These are phyloP conservation scores for Colletotrichum theobromicola DNA, from an alignment of 2,329 filamentous ascomycete species.

Conservation along the genomic window DNA sequence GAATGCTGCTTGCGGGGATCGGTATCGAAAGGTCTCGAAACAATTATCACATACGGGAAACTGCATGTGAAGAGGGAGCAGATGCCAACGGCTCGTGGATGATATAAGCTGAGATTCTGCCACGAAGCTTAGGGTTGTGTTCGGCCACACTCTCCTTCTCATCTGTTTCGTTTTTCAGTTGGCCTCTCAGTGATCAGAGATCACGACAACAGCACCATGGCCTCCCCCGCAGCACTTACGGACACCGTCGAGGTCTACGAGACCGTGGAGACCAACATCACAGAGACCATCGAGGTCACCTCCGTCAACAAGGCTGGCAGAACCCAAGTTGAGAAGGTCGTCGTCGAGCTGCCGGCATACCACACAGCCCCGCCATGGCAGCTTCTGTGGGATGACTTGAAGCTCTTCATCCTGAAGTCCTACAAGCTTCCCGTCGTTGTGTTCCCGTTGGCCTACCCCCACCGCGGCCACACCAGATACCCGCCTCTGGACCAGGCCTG, in stretches of 20 bases:
- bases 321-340: background rate
- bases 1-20: background rate
- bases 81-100: background rate
- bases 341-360: background rate
- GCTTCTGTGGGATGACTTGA: background rate
- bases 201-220: background rate
- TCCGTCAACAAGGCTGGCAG: background rate
- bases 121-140: background rate
- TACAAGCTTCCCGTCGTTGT: background rate
- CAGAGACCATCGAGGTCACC: background rate
- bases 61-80: background rate
- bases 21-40: background rate
- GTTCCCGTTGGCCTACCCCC: background rate
- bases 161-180: background rate
- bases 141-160: background rate
- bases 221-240: background rate
- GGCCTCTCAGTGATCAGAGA: background rate
- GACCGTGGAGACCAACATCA: background rate
- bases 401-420: background rate
- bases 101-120: background rate
- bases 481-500: background rate
- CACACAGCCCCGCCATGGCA: conserved; percentile 4
- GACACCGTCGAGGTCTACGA: background rate
- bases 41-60: background rate
- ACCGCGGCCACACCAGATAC: background rate